These are phyloP conservation scores for Pleurotus ostreatus DNA, from an alignment of 768 basidiomycete species.

Conservation along the genomic window DNA sequence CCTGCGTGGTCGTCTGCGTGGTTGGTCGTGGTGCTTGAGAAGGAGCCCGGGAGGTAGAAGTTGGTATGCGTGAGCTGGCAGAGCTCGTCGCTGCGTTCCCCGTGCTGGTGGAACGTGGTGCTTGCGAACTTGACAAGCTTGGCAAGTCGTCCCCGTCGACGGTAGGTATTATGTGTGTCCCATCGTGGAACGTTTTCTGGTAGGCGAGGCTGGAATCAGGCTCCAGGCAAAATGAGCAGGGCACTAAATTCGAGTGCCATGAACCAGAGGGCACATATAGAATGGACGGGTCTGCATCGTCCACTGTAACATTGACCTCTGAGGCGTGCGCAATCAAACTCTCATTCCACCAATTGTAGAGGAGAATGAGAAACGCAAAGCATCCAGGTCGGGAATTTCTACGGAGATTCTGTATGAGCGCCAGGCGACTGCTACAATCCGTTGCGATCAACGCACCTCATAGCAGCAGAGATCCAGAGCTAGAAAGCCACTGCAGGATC, in stretches of 20 bases:
- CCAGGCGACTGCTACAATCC: no score
- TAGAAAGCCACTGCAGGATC: not conserved
- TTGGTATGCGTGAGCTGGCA: no score
- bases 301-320: slow-evolving; percentile 29
- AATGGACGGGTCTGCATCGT: slow-evolving; percentile 34
- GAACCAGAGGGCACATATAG: slow-evolving; percentile 29
- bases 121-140: not conserved
- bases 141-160: slow-evolving; percentile 16
- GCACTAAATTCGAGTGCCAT: slow-evolving; percentile 29
- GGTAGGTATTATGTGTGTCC: slow-evolving; percentile 18
- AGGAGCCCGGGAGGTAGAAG: no score
- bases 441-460: slow-evolving; percentile 6
- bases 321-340: slow-evolving; percentile 17
- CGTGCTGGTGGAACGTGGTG: not conserved
- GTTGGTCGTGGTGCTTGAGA: not conserved
- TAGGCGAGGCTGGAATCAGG: slow-evolving; percentile 18
- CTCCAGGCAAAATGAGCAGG: slow-evolving; percentile 27
- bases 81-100: no score
- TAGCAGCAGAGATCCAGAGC: not conserved
- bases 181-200: slow-evolving; percentile 32
- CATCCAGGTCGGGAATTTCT: slow-evolving; percentile 8
- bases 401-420: not conserved
- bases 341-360: slow-evolving; percentile 10
- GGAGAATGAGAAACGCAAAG: slow-evolving; percentile 7
- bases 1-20: not conserved